Conservation (phyloP, 768 basidiomycete genomes). For the Boletus sensibilis region DNA sequence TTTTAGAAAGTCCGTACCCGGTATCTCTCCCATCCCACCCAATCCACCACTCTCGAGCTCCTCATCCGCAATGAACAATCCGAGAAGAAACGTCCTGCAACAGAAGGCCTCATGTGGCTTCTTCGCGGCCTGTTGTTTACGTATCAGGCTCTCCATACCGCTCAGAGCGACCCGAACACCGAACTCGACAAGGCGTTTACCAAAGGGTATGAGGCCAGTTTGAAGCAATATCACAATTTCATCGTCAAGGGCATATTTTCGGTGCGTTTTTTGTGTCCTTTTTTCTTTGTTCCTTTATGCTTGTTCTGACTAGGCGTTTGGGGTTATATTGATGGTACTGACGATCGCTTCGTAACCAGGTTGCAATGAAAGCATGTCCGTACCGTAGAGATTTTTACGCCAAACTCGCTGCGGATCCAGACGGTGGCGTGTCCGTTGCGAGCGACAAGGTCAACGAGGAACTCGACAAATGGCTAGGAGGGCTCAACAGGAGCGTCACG, state of each 20-base stretch:
- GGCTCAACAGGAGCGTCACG: conserved; percentile 50
- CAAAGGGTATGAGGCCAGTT: conserved; percentile 74
- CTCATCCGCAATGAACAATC: conserved; percentile 81
- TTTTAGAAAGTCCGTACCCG: conserved; percentile 85
- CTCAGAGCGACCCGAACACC: conserved; percentile 56
- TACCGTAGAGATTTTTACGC: conserved; percentile 60
- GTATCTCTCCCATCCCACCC: conserved; percentile 60
- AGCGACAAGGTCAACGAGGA: conserved; percentile 52
- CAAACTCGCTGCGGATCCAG: conserved; percentile 57
- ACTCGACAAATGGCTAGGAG: conserved; percentile 59
- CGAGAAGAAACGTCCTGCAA: conserved; percentile 86
- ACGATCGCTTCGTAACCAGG: conserved; percentile 19
- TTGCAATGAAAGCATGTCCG: conserved; percentile 62
- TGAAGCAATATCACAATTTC: conserved; percentile 86
- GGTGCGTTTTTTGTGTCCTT: conserved; percentile 37
- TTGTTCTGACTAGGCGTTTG: background rate
- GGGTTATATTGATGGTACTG: background rate
- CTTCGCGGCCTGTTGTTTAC: conserved; percentile 91
- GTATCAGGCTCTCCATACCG: conserved; percentile 68
- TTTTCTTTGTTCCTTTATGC: background rate
- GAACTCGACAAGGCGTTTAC: conserved; percentile 72
- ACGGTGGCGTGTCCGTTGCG: conserved; percentile 46
- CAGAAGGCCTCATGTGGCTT: conserved; percentile 93
- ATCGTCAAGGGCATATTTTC: conserved; percentile 59
- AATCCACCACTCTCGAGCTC: conserved; percentile 77